These are phyloP conservation scores for Metschnikowia rubicola DNA, from an alignment of 805 yeast species.

Conservation along the genomic window DNA sequence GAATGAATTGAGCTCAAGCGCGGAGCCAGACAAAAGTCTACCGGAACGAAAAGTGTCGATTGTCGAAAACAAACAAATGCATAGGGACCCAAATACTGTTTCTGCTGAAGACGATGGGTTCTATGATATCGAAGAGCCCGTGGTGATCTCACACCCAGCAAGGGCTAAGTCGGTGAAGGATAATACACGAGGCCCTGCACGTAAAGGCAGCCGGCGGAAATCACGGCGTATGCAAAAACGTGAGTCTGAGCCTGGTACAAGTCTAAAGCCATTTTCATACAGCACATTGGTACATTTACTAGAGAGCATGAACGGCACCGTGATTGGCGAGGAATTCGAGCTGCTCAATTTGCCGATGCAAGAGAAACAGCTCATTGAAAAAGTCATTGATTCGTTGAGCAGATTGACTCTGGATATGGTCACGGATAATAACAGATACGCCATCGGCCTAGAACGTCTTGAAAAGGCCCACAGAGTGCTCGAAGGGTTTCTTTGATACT, in stretches of 20 bases:
- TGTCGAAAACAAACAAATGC: neutral
- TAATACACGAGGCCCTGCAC: constrained; percentile 19
- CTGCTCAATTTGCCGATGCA: constrained; percentile 68
- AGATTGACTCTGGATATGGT: constrained; percentile 89
- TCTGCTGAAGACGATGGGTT: constrained; percentile 25
- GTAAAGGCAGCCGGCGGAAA: constrained; percentile 21
- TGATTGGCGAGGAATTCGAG: constrained; percentile 68
- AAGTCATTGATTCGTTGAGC: constrained; percentile 80
- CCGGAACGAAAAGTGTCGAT: neutral
- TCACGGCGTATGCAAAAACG: constrained; percentile 13
- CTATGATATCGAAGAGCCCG: constrained; percentile 37
- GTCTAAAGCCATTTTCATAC: constrained; percentile 38
- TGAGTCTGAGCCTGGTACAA: constrained; percentile 6
- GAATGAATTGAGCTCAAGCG: neutral
- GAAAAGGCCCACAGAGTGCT: constrained; percentile 79
- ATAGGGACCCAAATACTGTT: neutral
- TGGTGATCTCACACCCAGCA: constrained; percentile 28
- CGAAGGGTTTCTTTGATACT: constrained; percentile 60
- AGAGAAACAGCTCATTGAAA: constrained; percentile 77
- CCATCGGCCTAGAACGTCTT: constrained; percentile 74
- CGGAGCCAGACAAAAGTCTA: neutral
- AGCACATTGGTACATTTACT: constrained; percentile 48
- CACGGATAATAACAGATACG: constrained; percentile 73
- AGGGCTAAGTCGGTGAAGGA: constrained; percentile 35
- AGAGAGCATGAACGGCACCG: constrained; percentile 58